A percentile compares a stretch with the other conserved stretches of the same genome.
Evolutionary conservation across 257 asterid genomes (phyloP).

Genomic region (Handroanthus guayacan): DNA sequence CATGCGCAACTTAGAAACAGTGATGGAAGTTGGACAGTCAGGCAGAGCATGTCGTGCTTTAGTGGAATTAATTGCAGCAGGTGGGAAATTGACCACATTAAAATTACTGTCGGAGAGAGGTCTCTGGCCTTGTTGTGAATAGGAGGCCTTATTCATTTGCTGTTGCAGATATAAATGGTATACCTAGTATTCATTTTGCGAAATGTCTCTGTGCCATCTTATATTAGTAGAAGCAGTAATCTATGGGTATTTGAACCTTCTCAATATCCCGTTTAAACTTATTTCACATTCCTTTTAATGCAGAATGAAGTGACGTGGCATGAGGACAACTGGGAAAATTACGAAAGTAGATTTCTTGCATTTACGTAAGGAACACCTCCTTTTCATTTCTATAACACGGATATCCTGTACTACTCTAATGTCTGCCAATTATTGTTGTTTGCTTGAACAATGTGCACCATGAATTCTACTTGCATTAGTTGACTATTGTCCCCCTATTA

Average conservation of each 20-base stretch:
- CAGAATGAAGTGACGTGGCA: constrained; percentile 97
- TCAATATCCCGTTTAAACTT: constrained; percentile 15
- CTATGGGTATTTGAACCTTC: neutral
- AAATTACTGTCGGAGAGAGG: neutral
- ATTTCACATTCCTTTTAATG: constrained; percentile 33
- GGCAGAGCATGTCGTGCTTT: neutral
- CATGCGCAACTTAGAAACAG: neutral
- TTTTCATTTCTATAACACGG: constrained; percentile 14
- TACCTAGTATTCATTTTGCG: neutral
- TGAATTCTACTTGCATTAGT: constrained; percentile 8
- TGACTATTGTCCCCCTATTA: neutral
- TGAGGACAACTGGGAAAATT: constrained; percentile 87
- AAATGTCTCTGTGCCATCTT: neutral
- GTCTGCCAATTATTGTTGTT: constrained; percentile 1
- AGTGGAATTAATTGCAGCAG: constrained; percentile 13
- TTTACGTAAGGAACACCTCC: constrained; percentile 71
- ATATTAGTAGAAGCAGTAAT: neutral
- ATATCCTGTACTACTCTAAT: constrained; percentile 20
- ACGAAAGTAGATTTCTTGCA: constrained; percentile 92
- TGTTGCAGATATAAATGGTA: neutral
- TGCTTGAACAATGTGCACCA: constrained; percentile 1
- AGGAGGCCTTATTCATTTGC: neutral
- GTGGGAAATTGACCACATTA: constrained; percentile 1
- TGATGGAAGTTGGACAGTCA: neutral
- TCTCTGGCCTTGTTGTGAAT: neutral